These are phyloP conservation scores for Calendula officinalis DNA, from an alignment of 129 eudicot species.

Conservation along the genomic window DNA sequence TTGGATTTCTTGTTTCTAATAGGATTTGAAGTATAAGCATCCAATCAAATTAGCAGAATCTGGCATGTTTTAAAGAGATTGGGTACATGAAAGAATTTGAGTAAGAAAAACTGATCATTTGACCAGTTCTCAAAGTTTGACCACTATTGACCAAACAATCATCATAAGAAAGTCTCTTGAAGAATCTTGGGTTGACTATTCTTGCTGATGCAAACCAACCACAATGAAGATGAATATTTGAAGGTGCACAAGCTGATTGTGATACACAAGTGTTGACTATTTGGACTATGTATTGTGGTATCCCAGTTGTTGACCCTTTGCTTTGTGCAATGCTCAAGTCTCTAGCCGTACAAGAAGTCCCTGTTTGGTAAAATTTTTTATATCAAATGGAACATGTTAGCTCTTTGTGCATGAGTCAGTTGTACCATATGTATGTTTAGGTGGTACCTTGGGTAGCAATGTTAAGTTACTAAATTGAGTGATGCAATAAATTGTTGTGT, in stretches of 20 bases:
- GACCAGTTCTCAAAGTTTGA: conserved; percentile 45
- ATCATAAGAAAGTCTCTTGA: conserved; percentile 65
- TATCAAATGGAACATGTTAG: not conserved
- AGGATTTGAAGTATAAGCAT: not conserved
- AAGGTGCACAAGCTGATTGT: conserved; percentile 59
- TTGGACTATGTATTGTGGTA: conserved; percentile 64
- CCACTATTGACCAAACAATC: conserved; percentile 70
- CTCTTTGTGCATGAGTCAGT: not conserved
- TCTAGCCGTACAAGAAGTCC: conserved; percentile 41
- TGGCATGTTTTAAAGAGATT: conserved; percentile 52
- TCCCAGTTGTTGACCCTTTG: conserved; percentile 52
- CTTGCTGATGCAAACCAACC: conserved; percentile 82
- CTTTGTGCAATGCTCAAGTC: conserved; percentile 75
- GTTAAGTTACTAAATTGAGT: not conserved
- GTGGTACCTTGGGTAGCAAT: not conserved
- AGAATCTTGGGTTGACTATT: conserved; percentile 59
- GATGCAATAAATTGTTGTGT: not conserved
- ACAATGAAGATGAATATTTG: conserved; percentile 67
- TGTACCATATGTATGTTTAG: conserved; percentile 14
- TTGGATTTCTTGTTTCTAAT: conserved; percentile 8
- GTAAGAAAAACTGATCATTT: conserved; percentile 62
- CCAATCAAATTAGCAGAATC: conserved; percentile 40
- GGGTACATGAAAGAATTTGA: conserved; percentile 72
- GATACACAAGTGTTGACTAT: conserved; percentile 68
- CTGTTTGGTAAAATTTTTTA: conserved; percentile 13